Conservation (phyloP, 768 basidiomycete genomes). For the Xerocomus spinulosus region DNA sequence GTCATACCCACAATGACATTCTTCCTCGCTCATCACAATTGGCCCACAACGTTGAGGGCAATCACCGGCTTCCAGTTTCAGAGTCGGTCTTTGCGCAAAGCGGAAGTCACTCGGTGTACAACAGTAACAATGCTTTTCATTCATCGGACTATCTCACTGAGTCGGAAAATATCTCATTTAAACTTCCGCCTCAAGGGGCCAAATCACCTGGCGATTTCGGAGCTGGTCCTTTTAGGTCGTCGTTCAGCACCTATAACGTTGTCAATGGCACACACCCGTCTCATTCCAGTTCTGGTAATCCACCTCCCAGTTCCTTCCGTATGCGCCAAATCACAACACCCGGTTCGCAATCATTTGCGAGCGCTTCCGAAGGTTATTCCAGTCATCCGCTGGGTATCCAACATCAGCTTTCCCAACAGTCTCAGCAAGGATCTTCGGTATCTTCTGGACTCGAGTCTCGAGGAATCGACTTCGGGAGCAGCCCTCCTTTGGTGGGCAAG, state of each 20-base stretch:
- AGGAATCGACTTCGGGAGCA: slow-evolving; percentile 32
- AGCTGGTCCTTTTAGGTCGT: slow-evolving; percentile 34
- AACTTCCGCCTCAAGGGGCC: slow-evolving; percentile 26
- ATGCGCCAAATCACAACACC: slow-evolving; percentile 33
- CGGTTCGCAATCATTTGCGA: slow-evolving; percentile 23
- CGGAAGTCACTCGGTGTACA: slow-evolving; percentile 38
- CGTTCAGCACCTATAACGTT: slow-evolving; percentile 32
- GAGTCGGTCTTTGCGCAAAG: slow-evolving; percentile 31
- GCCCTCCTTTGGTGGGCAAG: slow-evolving; percentile 24
- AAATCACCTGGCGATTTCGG: slow-evolving; percentile 34
- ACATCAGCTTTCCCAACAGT: slow-evolving; percentile 33
- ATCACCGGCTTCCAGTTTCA: slow-evolving; percentile 30
- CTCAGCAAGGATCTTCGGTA: slow-evolving; percentile 28
- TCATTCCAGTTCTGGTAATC: slow-evolving; percentile 26
- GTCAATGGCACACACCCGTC: slow-evolving; percentile 21
- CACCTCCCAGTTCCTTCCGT: slow-evolving; percentile 33
- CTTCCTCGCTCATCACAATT: slow-evolving; percentile 24
- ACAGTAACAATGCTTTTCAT: slow-evolving; percentile 34
- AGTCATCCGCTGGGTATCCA: slow-evolving; percentile 29
- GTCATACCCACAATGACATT: slow-evolving; percentile 35
- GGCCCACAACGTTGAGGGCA: slow-evolving; percentile 27
- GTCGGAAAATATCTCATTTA: slow-evolving; percentile 31
- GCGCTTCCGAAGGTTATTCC: slow-evolving; percentile 23
- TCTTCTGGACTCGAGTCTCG: slow-evolving; percentile 26
- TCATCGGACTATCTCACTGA: slow-evolving; percentile 34